A percentile compares a stretch with the other conserved stretches of the same genome.
Conservation (phyloP, 768 basidiomycete genomes). For the Xanthoconium stramineum region DNA sequence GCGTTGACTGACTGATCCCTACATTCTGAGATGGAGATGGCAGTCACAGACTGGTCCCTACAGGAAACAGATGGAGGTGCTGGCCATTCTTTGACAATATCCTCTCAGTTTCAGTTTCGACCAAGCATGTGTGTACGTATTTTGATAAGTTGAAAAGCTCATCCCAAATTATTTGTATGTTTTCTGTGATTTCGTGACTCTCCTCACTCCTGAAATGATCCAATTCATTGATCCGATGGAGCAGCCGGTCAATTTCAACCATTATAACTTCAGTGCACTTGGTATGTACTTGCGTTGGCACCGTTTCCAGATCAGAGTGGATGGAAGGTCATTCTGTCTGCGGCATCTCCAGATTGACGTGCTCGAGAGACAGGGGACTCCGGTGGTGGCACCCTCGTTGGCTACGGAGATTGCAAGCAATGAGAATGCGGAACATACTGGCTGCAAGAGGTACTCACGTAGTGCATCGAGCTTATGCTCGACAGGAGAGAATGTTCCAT, state of each 20-base stretch:
- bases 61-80: conserved; percentile 15
- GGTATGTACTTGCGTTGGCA: conserved; percentile 38
- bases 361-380: conserved; percentile 36
- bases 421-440: background rate
- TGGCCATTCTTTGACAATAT: conserved; percentile 12
- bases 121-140: conserved; percentile 44
- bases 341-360: conserved; percentile 49
- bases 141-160: conserved; percentile 64
- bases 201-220: conserved; percentile 64
- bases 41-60: conserved; percentile 45
- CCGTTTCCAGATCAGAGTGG: conserved; percentile 42
- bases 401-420: conserved; percentile 23
- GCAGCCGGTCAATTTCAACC: conserved; percentile 48
- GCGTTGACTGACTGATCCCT: conserved; percentile 48
- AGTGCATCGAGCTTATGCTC: conserved; percentile 19
- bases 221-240: conserved; percentile 59
- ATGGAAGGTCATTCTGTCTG: conserved; percentile 48
- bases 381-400: conserved; percentile 32
- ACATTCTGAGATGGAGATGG: conserved; percentile 35
- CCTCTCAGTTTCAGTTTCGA: conserved; percentile 14
- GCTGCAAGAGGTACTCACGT: conserved; percentile 34
- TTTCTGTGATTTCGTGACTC: conserved; percentile 58
- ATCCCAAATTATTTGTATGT: conserved; percentile 66
- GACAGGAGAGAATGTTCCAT: conserved; percentile 60
- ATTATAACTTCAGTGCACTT: conserved; percentile 42